phyloP scores from a whole-genome alignment of 2,329 filamentous ascomycete species.

The Diplodia sapinea region DNA sequence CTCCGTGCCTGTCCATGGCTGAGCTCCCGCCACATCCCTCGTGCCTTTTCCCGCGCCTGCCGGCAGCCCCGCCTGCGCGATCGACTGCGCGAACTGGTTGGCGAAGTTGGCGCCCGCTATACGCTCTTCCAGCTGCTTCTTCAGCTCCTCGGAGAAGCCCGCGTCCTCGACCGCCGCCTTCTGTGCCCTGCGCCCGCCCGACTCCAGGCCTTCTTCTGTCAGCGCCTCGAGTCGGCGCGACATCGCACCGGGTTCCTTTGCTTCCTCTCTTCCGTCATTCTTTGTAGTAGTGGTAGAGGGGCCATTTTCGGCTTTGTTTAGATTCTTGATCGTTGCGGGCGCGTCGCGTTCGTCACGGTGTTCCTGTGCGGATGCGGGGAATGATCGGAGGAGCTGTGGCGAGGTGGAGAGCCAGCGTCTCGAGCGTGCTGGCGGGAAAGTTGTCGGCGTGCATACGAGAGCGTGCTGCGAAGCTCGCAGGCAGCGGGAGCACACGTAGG shows the following conservation, averaged over 20 bases:
- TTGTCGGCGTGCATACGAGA: constrained; percentile 22
- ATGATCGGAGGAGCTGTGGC: constrained; percentile 35
- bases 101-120: constrained; percentile 63
- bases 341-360: constrained; percentile 35
- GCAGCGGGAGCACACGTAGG: constrained; percentile 49
- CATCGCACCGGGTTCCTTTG: constrained; percentile 60
- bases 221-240: constrained; percentile 63
- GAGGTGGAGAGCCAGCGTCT: constrained; percentile 30
- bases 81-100: constrained; percentile 59
- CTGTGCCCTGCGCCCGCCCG: constrained; percentile 60
- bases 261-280: neutral
- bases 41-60: constrained; percentile 71
- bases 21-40: constrained; percentile 68
- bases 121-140: constrained; percentile 62
- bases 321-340: neutral
- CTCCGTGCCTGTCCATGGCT: constrained; percentile 82
- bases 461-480: constrained; percentile 41
- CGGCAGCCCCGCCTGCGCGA: constrained; percentile 61
- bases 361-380: constrained; percentile 34
- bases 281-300: neutral
- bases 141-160: constrained; percentile 67
- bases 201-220: constrained; percentile 64
- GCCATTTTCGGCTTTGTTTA: neutral
- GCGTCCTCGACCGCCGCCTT: constrained; percentile 65
- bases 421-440: constrained; percentile 1